Base-by-base conservation (phyloP, 2,329 filamentous ascomycete species). In the Coniochaeta sp. region DNA sequence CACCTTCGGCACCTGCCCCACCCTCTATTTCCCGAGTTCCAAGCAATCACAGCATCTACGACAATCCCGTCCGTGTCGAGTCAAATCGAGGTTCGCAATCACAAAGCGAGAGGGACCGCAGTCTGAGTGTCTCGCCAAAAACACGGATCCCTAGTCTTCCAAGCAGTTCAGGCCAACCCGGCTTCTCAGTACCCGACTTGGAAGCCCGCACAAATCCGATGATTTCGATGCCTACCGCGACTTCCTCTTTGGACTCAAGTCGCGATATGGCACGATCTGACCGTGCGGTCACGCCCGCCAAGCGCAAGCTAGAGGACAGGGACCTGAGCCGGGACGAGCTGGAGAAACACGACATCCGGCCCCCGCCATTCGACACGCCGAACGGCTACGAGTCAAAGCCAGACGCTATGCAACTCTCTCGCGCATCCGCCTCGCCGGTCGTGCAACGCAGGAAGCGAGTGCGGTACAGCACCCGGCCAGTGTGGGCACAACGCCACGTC, bases 51-150 rank as follows among this genome's bases (percentile, higher is more conserved):
- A 73, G 73, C 64, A 70, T 74, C 57, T 79, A 81, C 72, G 80
- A 81, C 47, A 67, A 67, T 7, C 55, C 62, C 14, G 58, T 61
- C 33, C 56, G 24, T 6, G 33, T 26, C 36, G 54, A 57, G 9
- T 57, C 38, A 7, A 77, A 78, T 63, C 76, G 76, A 71, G 73
- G 82, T 63, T 76, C 76, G 71, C 73, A 82, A 69, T 79, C 81
- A 50, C 79, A 80, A 57, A 80, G 80, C 64, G 88, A 91, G 60
- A 83, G 88, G 67, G 89, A 90, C 63, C 79, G 82, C 57, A 90
- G 87, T 70, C 72, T 89, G 59, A 93, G 89, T 68, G 85, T 93
- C 58, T 93, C 89, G 70, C 90, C 91, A 33, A 92, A 91, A 74
- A 91, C 89, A 38, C 80, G 83, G 64, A 76, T 87, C 17, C 76